These are phyloP conservation scores for Tylopilus plumbeoviolaceoides DNA, from an alignment of 768 basidiomycete species.

Conservation along the genomic window DNA sequence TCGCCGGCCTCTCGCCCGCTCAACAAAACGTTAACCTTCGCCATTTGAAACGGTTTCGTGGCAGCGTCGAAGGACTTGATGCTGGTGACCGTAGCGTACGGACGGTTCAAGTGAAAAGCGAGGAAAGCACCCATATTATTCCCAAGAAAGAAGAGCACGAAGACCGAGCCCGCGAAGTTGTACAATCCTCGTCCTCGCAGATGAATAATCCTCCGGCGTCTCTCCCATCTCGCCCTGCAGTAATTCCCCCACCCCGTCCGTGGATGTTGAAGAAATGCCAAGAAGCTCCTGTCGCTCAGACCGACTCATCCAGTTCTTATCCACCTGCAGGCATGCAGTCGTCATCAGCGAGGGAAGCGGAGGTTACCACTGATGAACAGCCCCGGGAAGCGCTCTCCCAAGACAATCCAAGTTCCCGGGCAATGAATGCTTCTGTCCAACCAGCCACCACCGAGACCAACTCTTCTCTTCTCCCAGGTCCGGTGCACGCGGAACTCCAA, in stretches of 20 bases:
- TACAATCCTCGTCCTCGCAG: not conserved
- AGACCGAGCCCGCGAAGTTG: not conserved
- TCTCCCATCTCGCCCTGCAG: slow-evolving; percentile 14
- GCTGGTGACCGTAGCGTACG: slow-evolving; percentile 29
- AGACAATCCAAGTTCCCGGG: slow-evolving; percentile 4
- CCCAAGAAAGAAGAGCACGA: slow-evolving; percentile 20
- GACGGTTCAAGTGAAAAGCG: slow-evolving; percentile 16
- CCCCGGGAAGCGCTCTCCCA: not conserved
- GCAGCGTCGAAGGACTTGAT: slow-evolving; percentile 25
- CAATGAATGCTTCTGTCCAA: slow-evolving; percentile 8
- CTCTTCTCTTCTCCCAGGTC: slow-evolving; percentile 9
- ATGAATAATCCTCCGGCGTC: not conserved
- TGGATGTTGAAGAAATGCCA: slow-evolving; percentile 10
- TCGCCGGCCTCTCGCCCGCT: slow-evolving; percentile 18
- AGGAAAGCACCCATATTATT: slow-evolving; percentile 4
- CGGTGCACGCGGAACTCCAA: slow-evolving; percentile 9
- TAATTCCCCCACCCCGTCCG: slow-evolving; percentile 27
- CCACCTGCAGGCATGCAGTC: not conserved
- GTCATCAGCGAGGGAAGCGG: not conserved
- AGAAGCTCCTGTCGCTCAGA: not conserved
- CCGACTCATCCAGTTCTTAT: not conserved
- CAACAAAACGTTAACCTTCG: slow-evolving; percentile 30
- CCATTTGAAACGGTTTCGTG: slow-evolving; percentile 26
- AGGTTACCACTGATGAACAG: not conserved
- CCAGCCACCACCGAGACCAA: slow-evolving; percentile 2